Base-by-base conservation (phyloP, 345 rosid species). In the Eucalyptus microcorys region DNA sequence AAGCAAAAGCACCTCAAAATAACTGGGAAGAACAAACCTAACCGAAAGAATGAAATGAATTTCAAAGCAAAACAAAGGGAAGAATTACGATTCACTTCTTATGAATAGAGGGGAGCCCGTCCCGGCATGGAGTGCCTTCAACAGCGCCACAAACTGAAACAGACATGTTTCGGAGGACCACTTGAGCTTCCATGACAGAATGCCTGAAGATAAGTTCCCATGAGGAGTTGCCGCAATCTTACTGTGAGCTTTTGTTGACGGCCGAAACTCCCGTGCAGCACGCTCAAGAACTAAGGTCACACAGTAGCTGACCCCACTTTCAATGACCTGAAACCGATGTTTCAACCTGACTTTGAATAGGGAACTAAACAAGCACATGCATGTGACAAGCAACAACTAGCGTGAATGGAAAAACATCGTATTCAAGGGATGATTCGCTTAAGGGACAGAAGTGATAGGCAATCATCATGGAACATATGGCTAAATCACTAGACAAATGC, bases 71-170 rank as follows among this genome's bases (percentile, higher is more conserved):
- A 89, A 49, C 40, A 24, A 49, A 19, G 48, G 42, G 79, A 87
- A 50, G 50, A 64, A 89, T 91, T 94, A 93, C 42, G 89, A 86
- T 87, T 89, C 68, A 87, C 87, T 90, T 91, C 93, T 95, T 90
- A 94, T 89, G 42, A 89, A 91, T 92, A 96, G 88, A 27, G 97
- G 96, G 40, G 91, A 87, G 14, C 88, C 85, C 27, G 89, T 90
- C 90, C 90, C 94, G 11, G 94, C 90, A 88, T 95, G 98, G 89
- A 96, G 94, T 89, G 96, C 98, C 92, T 94, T 96, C 90, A 97
- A 59, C 88, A 96, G 89, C 66, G 95, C 92, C 91, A 93, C 96
- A 86, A 97, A 95, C 88, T 96, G 95, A 83, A 87, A 88, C 53
- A 94, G 89, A 89, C 94, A 90, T 17, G 91, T 93, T 76, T 90